Evolutionary conservation across 1,139 yeast genomes (phyloP).

Genomic region (Debaryomyces robertsiae): DNA sequence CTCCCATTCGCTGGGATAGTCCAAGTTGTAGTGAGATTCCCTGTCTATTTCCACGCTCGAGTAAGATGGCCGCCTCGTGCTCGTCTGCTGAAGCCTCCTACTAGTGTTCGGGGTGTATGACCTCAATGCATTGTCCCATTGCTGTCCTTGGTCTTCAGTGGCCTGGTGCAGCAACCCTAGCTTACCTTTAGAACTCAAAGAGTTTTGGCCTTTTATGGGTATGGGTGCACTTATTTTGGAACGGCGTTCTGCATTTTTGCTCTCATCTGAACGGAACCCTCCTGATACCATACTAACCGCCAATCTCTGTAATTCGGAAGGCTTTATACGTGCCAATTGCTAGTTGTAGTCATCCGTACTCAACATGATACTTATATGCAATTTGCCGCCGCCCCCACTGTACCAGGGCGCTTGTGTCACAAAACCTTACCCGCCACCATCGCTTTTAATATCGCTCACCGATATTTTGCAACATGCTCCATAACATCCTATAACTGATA

Average conservation of each 20-base stretch:
- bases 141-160: slow-evolving; percentile 8
- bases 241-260: slow-evolving; percentile 1
- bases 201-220: slow-evolving; percentile 18
- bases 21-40: slow-evolving; percentile 54
- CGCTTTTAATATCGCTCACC: too few relatives aligned
- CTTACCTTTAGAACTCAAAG: slow-evolving; percentile 13
- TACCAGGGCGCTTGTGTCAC: slow-evolving; percentile 4
- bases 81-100: slow-evolving; percentile 17
- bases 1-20: slow-evolving; percentile 55
- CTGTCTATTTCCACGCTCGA: slow-evolving; percentile 39
- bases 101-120: slow-evolving; percentile 34
- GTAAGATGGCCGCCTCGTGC: slow-evolving; percentile 38
- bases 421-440: slow-evolving; percentile 6
- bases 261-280: slow-evolving; percentile 1
- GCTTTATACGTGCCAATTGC: slow-evolving; percentile 4
- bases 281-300: slow-evolving; percentile 5
- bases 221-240: slow-evolving; percentile 22
- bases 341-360: not conserved
- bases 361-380: too few relatives aligned
- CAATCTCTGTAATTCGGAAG: slow-evolving; percentile 7
- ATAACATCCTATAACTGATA: too few relatives aligned
- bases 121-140: slow-evolving; percentile 15
- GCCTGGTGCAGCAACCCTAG: slow-evolving; percentile 18
- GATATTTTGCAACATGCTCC: too few relatives aligned
- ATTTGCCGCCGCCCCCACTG: slow-evolving; percentile 8